Evolutionary conservation across 129 eudicot species (phyloP).

Genomic region (Ambrosia artemisiifolia): DNA sequence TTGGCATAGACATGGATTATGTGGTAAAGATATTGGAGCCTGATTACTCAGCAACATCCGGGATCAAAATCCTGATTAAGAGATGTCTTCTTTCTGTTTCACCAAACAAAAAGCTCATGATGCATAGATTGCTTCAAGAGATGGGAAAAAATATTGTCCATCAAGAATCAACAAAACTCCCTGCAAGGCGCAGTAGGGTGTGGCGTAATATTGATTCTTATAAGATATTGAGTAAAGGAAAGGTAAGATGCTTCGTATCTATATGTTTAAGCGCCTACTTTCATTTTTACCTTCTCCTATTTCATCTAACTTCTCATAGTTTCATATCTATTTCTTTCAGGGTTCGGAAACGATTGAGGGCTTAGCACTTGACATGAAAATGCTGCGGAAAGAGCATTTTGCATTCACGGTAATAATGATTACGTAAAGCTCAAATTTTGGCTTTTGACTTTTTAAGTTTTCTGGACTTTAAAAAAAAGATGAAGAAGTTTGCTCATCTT

Average conservation of each 20-base stretch:
- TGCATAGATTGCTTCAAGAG: slow-evolving; percentile 37
- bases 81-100: slow-evolving; percentile 29
- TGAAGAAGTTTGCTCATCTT: no score
- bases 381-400: background rate
- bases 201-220: slow-evolving; percentile 29
- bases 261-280: no score
- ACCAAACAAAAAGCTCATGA: slow-evolving; percentile 17
- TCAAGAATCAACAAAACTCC: slow-evolving; percentile 20
- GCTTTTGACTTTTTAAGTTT: background rate
- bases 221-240: slow-evolving; percentile 15
- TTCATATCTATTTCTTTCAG: background rate
- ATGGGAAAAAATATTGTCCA: slow-evolving; percentile 29
- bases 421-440: background rate
- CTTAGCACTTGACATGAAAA: background rate
- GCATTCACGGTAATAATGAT: background rate
- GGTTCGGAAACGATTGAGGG: background rate
- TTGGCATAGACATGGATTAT: slow-evolving; percentile 23
- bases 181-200: slow-evolving; percentile 28
- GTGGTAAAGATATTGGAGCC: slow-evolving; percentile 18
- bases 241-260: slow-evolving; percentile 7
- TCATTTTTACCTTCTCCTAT: background rate
- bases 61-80: slow-evolving; percentile 29
- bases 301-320: background rate
- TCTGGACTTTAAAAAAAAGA: no score
- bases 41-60: slow-evolving; percentile 15